phyloP scores from a whole-genome alignment of 768 basidiomycete species.

The Collybiopsis luxurians region DNA sequence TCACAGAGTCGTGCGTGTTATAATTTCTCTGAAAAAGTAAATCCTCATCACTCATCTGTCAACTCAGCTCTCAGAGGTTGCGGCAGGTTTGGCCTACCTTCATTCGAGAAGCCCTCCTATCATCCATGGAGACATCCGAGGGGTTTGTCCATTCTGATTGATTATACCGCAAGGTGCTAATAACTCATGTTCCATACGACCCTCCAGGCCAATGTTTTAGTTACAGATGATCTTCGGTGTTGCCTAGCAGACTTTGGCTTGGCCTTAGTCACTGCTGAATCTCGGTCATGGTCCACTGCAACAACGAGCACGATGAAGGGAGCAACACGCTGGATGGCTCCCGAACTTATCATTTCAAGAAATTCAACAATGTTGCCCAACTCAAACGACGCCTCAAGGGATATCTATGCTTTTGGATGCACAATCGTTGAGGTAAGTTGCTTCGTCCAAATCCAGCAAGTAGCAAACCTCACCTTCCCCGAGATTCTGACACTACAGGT shows the following conservation, averaged over 20 bases:
- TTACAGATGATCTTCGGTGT: conserved; percentile 1
- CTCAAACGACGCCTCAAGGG: too few species aligned
- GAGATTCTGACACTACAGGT: neutral
- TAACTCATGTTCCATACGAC: neutral
- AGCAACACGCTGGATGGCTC: too few species aligned
- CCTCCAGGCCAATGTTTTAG: conserved; percentile 2
- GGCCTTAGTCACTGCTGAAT: neutral
- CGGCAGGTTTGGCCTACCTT: conserved; percentile 29
- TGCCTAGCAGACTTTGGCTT: conserved; percentile 9
- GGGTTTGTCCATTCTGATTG: neutral
- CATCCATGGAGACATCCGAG: conserved; percentile 14
- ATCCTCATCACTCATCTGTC: too few species aligned
- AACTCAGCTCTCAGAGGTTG: conserved; percentile 30
- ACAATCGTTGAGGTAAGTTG: too few species aligned
- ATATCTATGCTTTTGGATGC: too few species aligned
- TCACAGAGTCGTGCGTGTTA: neutral
- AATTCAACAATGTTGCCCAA: too few species aligned
- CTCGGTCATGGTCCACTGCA: neutral
- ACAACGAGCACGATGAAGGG: too few species aligned
- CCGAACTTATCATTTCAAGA: too few species aligned
- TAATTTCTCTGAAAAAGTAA: too few species aligned
- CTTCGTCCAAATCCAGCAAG: neutral
- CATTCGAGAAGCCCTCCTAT: conserved; percentile 20
- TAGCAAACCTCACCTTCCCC: neutral
- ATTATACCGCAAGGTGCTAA: neutral